Evolutionary conservation across 2,329 filamentous ascomycete genomes (phyloP), one percentile per base, ranked within the genome.

Genomic region (Lachnellula subtilissima): DNA sequence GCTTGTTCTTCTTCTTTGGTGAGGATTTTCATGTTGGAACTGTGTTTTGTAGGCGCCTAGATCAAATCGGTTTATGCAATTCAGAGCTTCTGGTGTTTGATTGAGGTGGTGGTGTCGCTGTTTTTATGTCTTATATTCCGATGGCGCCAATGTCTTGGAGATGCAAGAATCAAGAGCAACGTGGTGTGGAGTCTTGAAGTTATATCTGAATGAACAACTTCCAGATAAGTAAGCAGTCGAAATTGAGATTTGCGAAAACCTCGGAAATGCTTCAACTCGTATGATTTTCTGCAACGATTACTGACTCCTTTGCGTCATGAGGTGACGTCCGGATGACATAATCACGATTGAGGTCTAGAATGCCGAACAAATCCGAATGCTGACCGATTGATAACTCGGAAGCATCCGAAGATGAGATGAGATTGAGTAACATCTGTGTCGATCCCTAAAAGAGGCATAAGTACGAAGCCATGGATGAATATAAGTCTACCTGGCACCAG

Each of bases 1-100:
- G 83, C 89, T 58, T 79, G 73, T 76, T 97, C 92, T 77, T 97
- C 90, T 83, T 97, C 91, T 72, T 93, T 91, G 67, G 89, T 95
- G 71, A 97, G 82, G 70, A 97, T 79, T 87, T 97, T 97, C 94
- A 97, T 99, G 14, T 40, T 65, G 50, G 52, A 39, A 15, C 15
- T 39, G n/a, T 14, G 15, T 39, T 7, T 39, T 12, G 37, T 39
- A 17, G 12, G 37, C 37, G 5, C 14, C 12, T n/a, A 12, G n/a
- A 39, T 39, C 37, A 39, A 39, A 2, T 39, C 1, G 11, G 7
- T 39, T n/a, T 5, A 39, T 39, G 37, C n/a, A 15, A 39, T 39
- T 12, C n/a, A 5, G 11, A 39, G n/a, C n/a, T 17, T 14, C 37
- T 39, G 12, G 37, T 39, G 6, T 39, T 17, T 17, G 14, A 7